Percentiles rank a stretch among this genome's conserved stretches.
Conservation (phyloP, 1,284 basidiomycete species). For the Veloboletus limbatus region DNA sequence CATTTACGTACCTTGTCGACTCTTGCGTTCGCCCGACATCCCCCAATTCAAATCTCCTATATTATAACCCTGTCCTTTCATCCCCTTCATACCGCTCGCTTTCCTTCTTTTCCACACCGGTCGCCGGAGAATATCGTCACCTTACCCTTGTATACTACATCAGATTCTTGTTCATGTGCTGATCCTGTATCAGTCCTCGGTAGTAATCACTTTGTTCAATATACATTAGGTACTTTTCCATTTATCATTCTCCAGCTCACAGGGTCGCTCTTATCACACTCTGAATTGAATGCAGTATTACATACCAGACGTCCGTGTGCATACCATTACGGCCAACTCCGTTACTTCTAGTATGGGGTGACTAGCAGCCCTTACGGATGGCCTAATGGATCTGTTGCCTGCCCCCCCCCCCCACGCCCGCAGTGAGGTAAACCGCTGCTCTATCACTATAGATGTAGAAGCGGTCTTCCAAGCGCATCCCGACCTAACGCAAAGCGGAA, state of each 20-base stretch:
- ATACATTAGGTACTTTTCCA: slow-evolving; percentile 15
- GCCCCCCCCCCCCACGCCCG: slow-evolving; percentile 62
- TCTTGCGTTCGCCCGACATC: neutral
- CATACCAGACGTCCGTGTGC: neutral
- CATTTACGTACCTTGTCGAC: slow-evolving; percentile 17
- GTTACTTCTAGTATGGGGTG: slow-evolving; percentile 12
- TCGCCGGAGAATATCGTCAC: slow-evolving; percentile 17
- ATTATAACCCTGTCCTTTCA: slow-evolving; percentile 25
- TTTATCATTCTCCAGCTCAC: slow-evolving; percentile 6
- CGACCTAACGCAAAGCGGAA: slow-evolving; percentile 44
- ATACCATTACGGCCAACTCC: slow-evolving; percentile 19
- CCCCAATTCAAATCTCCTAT: slow-evolving; percentile 13
- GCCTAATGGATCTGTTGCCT: slow-evolving; percentile 51
- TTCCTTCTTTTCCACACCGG: slow-evolving; percentile 13
- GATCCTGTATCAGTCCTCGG: slow-evolving; percentile 28
- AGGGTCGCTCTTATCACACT: slow-evolving; percentile 1
- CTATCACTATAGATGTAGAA: slow-evolving; percentile 65
- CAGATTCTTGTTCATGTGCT: slow-evolving; percentile 29
- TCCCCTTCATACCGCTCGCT: slow-evolving; percentile 17
- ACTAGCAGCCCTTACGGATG: slow-evolving; percentile 37
- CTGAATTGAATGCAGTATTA: neutral
- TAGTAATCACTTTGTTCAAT: slow-evolving; percentile 27
- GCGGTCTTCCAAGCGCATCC: slow-evolving; percentile 81
- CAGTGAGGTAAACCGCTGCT: slow-evolving; percentile 55
- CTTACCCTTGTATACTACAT: slow-evolving; percentile 28